Conservation (phyloP, 192 early-diverging fungal genomes). For the Backusella psychrophila region DNA sequence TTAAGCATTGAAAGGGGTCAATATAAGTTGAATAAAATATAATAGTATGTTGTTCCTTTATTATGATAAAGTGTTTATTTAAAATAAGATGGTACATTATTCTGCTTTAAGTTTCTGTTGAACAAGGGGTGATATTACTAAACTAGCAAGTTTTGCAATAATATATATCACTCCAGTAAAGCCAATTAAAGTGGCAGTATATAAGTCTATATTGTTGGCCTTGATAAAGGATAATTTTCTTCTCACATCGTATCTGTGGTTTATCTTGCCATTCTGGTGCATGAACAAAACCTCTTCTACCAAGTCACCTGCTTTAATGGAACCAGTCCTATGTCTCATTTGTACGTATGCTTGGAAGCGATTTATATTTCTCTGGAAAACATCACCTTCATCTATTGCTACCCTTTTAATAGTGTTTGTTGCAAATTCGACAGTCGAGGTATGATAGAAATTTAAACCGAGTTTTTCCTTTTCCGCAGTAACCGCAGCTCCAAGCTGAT, state of each 20-base stretch:
- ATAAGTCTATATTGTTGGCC: constrained; percentile 19
- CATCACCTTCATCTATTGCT: background rate
- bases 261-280: background rate
- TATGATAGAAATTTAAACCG: background rate
- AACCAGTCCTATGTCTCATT: background rate
- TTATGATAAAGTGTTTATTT: background rate
- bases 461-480: background rate
- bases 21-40: background rate
- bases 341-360: background rate
- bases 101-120: background rate
- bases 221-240: constrained; percentile 14
- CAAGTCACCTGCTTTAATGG: constrained; percentile 4
- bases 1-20: too few species aligned
- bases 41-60: background rate
- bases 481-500: constrained; percentile 18
- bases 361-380: background rate
- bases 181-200: background rate
- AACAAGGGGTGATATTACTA: background rate
- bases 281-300: constrained; percentile 25
- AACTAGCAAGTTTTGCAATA: background rate
- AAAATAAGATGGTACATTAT: background rate
- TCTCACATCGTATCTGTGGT: constrained; percentile 12
- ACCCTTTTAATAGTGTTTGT: background rate
- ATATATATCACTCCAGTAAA: background rate
- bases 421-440: background rate